Percentiles rank a stretch among this genome's conserved stretches.
Conservation (phyloP, 2,329 filamentous ascomycete species). For the Pseudodiploospora longispora region DNA sequence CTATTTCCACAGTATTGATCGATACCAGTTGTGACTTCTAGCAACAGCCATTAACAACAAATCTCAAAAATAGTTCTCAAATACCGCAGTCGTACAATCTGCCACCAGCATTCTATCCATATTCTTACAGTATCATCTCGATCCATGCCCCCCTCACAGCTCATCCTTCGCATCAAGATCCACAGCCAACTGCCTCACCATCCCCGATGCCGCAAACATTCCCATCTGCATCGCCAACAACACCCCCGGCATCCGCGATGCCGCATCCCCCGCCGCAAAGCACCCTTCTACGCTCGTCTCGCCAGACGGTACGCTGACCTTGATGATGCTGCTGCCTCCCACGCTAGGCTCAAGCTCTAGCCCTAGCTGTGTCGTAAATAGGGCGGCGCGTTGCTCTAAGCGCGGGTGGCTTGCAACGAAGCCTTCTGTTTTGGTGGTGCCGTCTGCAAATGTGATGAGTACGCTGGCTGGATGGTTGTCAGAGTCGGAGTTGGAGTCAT, state of each 20-base stretch:
- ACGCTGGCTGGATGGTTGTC: constrained; percentile 16
- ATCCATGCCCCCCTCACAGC: constrained; percentile 4
- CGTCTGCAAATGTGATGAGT: constrained; percentile 31
- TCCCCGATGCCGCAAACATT: constrained; percentile 17
- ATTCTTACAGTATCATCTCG: too few relatives aligned
- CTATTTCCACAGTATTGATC: too few relatives aligned
- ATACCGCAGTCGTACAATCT: too few relatives aligned
- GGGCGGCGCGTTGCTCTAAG: constrained; percentile 32
- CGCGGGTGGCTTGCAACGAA: constrained; percentile 33
- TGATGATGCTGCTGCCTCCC: too few relatives aligned
- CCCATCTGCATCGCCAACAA: constrained; percentile 22
- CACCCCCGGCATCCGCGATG: constrained; percentile 21
- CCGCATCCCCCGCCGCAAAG: constrained; percentile 46
- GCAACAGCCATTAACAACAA: too few relatives aligned
- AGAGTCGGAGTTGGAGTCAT: constrained; percentile 18
- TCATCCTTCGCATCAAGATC: constrained; percentile 21
- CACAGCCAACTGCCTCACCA: constrained; percentile 17
- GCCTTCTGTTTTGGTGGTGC: constrained; percentile 24
- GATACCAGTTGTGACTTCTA: too few relatives aligned
- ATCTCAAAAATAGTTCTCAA: too few relatives aligned
- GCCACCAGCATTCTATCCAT: too few relatives aligned
- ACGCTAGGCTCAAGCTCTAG: constrained; percentile 29
- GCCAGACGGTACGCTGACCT: constrained; percentile 16
- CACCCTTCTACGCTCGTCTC: constrained; percentile 43
- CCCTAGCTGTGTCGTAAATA: constrained; percentile 29